phyloP scores from a whole-genome alignment of 2,329 filamentous ascomycete genomes.

The Calonectria henricotiae region DNA sequence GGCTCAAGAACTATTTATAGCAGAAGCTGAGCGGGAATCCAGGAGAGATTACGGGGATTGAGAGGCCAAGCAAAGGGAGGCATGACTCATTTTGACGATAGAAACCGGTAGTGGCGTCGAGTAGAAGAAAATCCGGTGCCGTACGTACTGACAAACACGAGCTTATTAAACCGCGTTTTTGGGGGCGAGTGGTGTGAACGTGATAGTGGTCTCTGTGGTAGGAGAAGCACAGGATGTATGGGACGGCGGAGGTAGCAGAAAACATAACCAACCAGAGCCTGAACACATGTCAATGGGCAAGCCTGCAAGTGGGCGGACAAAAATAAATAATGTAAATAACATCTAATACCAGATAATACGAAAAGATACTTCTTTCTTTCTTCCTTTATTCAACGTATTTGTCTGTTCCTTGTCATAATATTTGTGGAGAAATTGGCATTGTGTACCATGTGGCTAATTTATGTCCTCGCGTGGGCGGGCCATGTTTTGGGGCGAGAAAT shows the following conservation, averaged over 20 bases:
- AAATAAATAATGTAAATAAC: too few relatives aligned
- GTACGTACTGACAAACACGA: conserved; percentile 19
- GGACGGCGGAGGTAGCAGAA: too few relatives aligned
- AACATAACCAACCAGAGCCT: too few relatives aligned
- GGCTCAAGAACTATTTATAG: conserved; percentile 19
- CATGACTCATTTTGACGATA: conserved; percentile 33
- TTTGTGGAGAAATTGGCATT: too few relatives aligned
- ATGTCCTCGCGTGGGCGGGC: not conserved
- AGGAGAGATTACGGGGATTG: not conserved
- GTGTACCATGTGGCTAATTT: too few relatives aligned
- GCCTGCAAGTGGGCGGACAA: too few relatives aligned
- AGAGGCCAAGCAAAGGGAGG: conserved; percentile 7
- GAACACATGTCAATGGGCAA: too few relatives aligned
- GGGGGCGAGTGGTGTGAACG: not conserved
- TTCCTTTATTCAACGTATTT: too few relatives aligned
- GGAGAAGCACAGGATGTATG: not conserved
- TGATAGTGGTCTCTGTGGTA: not conserved
- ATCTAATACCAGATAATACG: too few relatives aligned
- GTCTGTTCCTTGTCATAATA: too few relatives aligned
- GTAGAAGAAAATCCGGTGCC: conserved; percentile 36
- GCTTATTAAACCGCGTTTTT: not conserved
- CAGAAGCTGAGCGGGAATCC: conserved; percentile 14
- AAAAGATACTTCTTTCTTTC: too few relatives aligned
- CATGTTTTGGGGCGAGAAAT: not conserved
- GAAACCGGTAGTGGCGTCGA: conserved; percentile 33